phyloP scores from a whole-genome alignment of 164 flowering plant genomes.

The Sedum album region DNA sequence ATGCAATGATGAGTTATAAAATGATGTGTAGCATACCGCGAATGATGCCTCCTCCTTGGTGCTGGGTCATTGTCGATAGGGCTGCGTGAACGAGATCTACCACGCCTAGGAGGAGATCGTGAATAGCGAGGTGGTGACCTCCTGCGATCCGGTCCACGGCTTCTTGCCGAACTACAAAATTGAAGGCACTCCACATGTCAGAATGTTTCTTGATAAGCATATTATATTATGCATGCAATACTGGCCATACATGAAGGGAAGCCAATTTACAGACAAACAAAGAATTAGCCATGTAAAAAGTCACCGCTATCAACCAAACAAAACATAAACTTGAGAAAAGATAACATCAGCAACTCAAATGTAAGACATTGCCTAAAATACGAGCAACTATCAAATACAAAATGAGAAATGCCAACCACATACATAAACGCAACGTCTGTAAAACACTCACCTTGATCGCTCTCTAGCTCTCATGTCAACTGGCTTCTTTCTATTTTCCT shows the following conservation, averaged over 20 bases:
- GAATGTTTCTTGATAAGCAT: background rate
- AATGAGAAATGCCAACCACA: background rate
- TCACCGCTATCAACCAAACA: background rate
- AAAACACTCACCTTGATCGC: background rate
- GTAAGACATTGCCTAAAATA: too few relatives aligned
- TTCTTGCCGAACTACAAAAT: slow-evolving; percentile 13
- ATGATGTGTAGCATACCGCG: slow-evolving; percentile 26
- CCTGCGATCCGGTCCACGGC: slow-evolving; percentile 29
- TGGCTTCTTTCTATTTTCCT: slow-evolving; percentile 11
- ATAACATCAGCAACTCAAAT: too few relatives aligned
- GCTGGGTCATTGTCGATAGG: slow-evolving; percentile 34
- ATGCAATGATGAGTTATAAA: background rate
- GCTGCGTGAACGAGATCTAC: slow-evolving; percentile 29
- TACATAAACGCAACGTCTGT: background rate
- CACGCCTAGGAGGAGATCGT: slow-evolving; percentile 35
- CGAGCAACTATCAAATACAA: too few relatives aligned
- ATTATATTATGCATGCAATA: background rate
- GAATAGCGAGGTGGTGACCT: slow-evolving; percentile 36
- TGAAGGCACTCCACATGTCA: background rate
- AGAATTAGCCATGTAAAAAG: background rate
- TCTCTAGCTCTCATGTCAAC: slow-evolving; percentile 13
- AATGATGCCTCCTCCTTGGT: slow-evolving; percentile 32
- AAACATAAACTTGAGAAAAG: background rate
- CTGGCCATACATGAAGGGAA: background rate
- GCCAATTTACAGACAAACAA: background rate